Evolutionary conservation across 2,329 filamentous ascomycete species (phyloP).

Genomic region (Hymenoscyphus albidus): DNA sequence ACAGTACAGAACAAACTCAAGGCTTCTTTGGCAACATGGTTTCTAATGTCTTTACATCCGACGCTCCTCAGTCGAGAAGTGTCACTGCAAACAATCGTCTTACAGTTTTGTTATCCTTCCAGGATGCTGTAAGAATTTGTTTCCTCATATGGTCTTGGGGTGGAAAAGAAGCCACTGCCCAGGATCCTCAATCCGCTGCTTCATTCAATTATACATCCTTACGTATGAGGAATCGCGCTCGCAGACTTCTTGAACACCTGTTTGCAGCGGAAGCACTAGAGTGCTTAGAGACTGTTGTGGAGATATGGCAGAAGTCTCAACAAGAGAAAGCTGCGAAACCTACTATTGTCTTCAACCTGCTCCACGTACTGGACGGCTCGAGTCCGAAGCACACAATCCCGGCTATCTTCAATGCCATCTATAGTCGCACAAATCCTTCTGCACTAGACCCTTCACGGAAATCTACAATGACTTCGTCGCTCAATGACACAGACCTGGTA

Average conservation of each 20-base stretch:
- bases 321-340: slow-evolving; percentile 47
- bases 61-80: slow-evolving; percentile 71
- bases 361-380: slow-evolving; percentile 88
- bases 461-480: slow-evolving; percentile 81
- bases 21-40: slow-evolving; percentile 95
- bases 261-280: slow-evolving; percentile 91
- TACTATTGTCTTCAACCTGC: slow-evolving; percentile 72
- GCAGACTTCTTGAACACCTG: slow-evolving; percentile 85
- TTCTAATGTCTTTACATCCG: slow-evolving; percentile 80
- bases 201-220: slow-evolving; percentile 90
- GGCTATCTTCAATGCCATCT: slow-evolving; percentile 92
- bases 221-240: slow-evolving; percentile 83
- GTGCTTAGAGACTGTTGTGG: slow-evolving; percentile 85
- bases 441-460: slow-evolving; percentile 76
- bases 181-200: slow-evolving; percentile 66
- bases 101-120: slow-evolving; percentile 92
- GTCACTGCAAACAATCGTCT: slow-evolving; percentile 89
- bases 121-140: slow-evolving; percentile 89
- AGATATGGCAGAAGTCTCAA: slow-evolving; percentile 66
- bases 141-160: slow-evolving; percentile 96
- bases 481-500: slow-evolving; percentile 80
- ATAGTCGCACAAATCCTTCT: slow-evolving; percentile 83
- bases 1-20: slow-evolving; percentile 78
- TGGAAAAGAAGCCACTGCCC: slow-evolving; percentile 56
- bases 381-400: slow-evolving; percentile 88